A percentile compares a stretch with the other conserved stretches of the same genome.
Conservation (phyloP, 352 stramenopile genomes). For the Pythium volutum region DNA sequence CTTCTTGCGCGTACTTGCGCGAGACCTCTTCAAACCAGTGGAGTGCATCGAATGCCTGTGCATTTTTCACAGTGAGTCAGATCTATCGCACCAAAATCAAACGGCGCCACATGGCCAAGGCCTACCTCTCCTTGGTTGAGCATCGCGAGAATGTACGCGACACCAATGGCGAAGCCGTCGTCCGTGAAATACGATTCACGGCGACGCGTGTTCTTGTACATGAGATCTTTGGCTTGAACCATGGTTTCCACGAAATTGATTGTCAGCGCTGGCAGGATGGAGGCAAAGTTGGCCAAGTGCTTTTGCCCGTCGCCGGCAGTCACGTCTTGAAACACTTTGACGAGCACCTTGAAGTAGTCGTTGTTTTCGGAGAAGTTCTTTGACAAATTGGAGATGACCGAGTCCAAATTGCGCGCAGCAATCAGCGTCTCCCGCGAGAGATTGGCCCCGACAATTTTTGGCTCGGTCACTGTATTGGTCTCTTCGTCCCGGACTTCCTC, state of each 20-base stretch:
- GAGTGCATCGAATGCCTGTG: conserved; percentile 80
- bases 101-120: neutral
- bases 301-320: conserved; percentile 85
- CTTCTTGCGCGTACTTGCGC: conserved; percentile 84
- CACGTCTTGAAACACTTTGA: conserved; percentile 89
- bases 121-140: conserved; percentile 82
- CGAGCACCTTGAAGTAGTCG: conserved; percentile 92
- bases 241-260: conserved; percentile 90
- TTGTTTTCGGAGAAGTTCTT: conserved; percentile 92
- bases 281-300: conserved; percentile 92
- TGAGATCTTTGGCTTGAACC: conserved; percentile 91
- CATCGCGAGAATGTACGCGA: conserved; percentile 93
- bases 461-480: conserved; percentile 39
- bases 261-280: conserved; percentile 84
- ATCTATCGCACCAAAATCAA: neutral
- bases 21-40: conserved; percentile 91
- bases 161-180: conserved; percentile 93
- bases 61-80: conserved; percentile 1
- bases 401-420: conserved; percentile 84
- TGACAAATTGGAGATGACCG: conserved; percentile 79
- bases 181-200: conserved; percentile 95
- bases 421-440: conserved; percentile 78
- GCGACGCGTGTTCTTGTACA: conserved; percentile 94
- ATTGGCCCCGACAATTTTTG: conserved; percentile 54
- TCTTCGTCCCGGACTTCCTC: conserved; percentile 61